Conservation (phyloP, 305 asterid species). For the Stenogyne calaminthoides region DNA sequence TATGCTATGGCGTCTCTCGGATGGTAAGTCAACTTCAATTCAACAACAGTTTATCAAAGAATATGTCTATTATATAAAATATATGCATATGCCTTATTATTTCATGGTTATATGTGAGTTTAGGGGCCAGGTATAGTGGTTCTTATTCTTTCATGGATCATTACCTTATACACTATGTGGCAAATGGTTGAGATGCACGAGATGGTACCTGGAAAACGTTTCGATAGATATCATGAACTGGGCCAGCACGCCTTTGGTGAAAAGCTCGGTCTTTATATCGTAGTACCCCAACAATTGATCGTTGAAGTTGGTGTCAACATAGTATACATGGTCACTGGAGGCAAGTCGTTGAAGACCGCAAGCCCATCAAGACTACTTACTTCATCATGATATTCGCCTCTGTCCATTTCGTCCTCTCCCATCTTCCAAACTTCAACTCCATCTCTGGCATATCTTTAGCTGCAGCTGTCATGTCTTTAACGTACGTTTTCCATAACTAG, state of each 20-base stretch:
- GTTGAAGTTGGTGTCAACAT: constrained; percentile 60
- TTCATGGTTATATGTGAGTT: not conserved
- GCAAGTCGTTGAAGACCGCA: constrained; percentile 44
- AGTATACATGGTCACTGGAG: constrained; percentile 61
- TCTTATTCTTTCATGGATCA: constrained; percentile 45
- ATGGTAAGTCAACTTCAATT: constrained; percentile 29
- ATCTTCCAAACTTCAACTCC: constrained; percentile 58
- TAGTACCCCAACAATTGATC: constrained; percentile 56
- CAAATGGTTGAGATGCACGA: constrained; percentile 69
- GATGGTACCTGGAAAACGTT: constrained; percentile 57
- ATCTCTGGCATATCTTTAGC: constrained; percentile 52
- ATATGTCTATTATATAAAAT: too few relatives aligned
- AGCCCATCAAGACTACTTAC: constrained; percentile 36
- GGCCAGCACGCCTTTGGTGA: constrained; percentile 61
- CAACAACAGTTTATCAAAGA: not conserved
- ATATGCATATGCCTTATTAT: not conserved
- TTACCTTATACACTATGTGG: constrained; percentile 54
- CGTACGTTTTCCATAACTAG: constrained; percentile 26
- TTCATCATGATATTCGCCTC: constrained; percentile 54
- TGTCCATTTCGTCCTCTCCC: constrained; percentile 54
- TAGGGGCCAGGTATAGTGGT: constrained; percentile 52
- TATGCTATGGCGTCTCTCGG: constrained; percentile 45
- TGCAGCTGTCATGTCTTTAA: constrained; percentile 59
- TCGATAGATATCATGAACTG: constrained; percentile 56
- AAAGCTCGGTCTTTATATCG: constrained; percentile 47